Evolutionary conservation across 2,329 filamentous ascomycete genomes (phyloP), one percentile per base, ranked within the genome.

Genomic region (Neospermospora avenae): DNA sequence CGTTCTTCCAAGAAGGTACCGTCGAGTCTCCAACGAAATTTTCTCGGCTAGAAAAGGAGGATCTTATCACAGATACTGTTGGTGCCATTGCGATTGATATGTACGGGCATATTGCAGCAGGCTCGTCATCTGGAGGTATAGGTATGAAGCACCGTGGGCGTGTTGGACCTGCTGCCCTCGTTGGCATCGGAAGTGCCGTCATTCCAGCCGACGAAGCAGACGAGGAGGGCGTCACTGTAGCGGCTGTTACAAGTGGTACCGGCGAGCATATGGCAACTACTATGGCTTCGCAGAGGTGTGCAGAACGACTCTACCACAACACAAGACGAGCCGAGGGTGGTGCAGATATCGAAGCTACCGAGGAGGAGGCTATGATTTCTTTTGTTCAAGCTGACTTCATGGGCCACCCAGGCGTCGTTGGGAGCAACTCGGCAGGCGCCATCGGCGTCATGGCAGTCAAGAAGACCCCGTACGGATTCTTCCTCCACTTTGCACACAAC

Each of bases 251-350:
- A 41, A 96, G 91, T 72, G 95, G 95, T 28, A 99, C 95, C 2
- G 95, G 95, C 51, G 95, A 99, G 76, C 95, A 99, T 73, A 99
- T 99, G 89, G 90, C 92, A 37, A 97, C 93, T 0, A 96, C 93
- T 0, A 88, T 96, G 82, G 93, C 95, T 11, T 93, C 95, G 6
- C 87, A 88, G 60, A 87, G 88, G 58, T 96, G 92, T 72, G 92
- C 93, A 0, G 89, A 93, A 65, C 85, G 95, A 48, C 81, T 99
- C 25, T 96, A 92, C 71, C 84, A 88, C 65, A 84, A 81, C 67
- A 88, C 81, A 52, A 83, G 80, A 70, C 86, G 84, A 65, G 82
- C 77, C 2, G 76, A 75, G 53, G 82, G 78, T 16, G 91, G 91
- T 6, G 74, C 75, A 7, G 84, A 89, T 64, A 78, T 89, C 16